A percentile compares a stretch with the other conserved stretches of the same genome.
phyloP scores from a whole-genome alignment of 2,329 filamentous ascomycete genomes.

The Fusarium heterosporum region DNA sequence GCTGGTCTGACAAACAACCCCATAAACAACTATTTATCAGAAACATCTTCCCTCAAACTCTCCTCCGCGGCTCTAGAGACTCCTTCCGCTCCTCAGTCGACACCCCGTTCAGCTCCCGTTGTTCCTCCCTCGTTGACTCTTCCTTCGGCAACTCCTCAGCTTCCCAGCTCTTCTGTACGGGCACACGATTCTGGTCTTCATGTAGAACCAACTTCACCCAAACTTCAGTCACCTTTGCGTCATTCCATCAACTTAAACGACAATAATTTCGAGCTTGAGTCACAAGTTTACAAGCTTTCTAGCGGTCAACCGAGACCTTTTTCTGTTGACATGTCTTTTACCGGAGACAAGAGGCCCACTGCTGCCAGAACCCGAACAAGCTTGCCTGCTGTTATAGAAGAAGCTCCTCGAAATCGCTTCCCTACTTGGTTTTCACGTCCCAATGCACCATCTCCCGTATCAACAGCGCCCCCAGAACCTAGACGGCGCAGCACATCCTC shows the following conservation, averaged over 20 bases:
- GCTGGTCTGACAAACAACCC: conserved; percentile 33
- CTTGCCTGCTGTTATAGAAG: conserved; percentile 35
- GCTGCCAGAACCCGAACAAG: conserved; percentile 15
- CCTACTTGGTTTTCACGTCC: conserved; percentile 44
- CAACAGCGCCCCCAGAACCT: conserved; percentile 20
- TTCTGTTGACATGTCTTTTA: conserved; percentile 51
- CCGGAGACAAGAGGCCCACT: conserved; percentile 46
- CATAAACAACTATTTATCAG: conserved; percentile 36
- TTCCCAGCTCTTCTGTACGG: conserved; percentile 37
- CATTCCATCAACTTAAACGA: conserved; percentile 47
- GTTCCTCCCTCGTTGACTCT: conserved; percentile 28
- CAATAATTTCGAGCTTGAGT: conserved; percentile 26
- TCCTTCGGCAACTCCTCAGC: conserved; percentile 34
- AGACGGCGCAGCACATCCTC: conserved; percentile 40
- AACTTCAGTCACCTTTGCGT: conserved; percentile 49
- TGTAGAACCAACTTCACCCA: conserved; percentile 48
- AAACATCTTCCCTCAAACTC: conserved; percentile 36
- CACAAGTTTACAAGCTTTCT: conserved; percentile 26
- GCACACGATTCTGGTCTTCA: conserved; percentile 40
- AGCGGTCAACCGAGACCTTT: conserved; percentile 33
- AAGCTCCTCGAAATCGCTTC: conserved; percentile 31
- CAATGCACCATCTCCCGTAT: conserved; percentile 31
- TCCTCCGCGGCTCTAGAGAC: conserved; percentile 34
- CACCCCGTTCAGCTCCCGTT: conserved; percentile 21
- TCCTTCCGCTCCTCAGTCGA: conserved; percentile 27